Evolutionary conservation across 805 yeast species (phyloP).

Genomic region (Lipomyces spencermartinsiae): DNA sequence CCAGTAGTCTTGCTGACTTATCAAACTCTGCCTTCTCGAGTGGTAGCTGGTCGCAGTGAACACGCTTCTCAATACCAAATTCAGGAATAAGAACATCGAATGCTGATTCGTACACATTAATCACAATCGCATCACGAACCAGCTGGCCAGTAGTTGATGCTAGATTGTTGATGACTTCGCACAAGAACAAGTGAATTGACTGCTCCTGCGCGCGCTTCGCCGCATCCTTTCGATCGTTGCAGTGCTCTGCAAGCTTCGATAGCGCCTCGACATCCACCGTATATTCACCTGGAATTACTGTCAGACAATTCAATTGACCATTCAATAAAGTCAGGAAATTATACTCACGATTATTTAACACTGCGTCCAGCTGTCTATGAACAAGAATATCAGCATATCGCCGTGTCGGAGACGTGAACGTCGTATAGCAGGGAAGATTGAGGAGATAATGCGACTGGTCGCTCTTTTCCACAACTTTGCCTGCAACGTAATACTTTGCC

Average conservation of each 20-base stretch:
- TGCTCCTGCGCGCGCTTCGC: conserved; percentile 93
- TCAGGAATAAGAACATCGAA: conserved; percentile 93
- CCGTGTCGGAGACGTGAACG: conserved; percentile 89
- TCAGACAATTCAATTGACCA: not conserved
- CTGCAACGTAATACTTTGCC: conserved; percentile 88
- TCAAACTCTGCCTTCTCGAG: conserved; percentile 91
- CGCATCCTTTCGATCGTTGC: conserved; percentile 94
- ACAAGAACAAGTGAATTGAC: conserved; percentile 82
- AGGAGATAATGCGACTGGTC: conserved; percentile 78
- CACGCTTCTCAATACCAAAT: conserved; percentile 93
- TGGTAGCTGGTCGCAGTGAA: conserved; percentile 96
- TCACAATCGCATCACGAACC: conserved; percentile 81
- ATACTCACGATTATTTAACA: conserved; percentile 50
- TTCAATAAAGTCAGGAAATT: conserved; percentile 40
- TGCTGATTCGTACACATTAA: conserved; percentile 94
- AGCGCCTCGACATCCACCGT: conserved; percentile 58
- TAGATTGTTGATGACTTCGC: conserved; percentile 82
- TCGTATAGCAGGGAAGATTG: conserved; percentile 86
- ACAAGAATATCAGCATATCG: conserved; percentile 92
- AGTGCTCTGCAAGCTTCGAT: conserved; percentile 85
- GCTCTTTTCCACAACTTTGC: conserved; percentile 75
- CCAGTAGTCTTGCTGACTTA: conserved; percentile 67
- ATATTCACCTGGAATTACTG: conserved; percentile 25
- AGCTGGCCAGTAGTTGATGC: conserved; percentile 76
- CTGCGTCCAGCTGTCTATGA: conserved; percentile 84